phyloP scores from a whole-genome alignment of 306 rosid species.

The Ormosia semicastrata region DNA sequence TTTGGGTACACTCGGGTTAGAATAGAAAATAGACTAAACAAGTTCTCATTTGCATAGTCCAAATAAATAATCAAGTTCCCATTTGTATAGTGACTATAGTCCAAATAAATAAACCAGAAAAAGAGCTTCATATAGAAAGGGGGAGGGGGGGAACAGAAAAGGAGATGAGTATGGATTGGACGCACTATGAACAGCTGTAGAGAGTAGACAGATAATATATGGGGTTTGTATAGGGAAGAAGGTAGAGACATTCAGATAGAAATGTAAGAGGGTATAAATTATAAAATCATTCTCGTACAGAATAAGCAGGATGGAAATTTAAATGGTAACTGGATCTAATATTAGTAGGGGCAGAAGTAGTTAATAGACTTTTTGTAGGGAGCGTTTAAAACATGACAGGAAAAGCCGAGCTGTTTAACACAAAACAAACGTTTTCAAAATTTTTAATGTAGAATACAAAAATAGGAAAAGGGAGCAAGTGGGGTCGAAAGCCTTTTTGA shows the following conservation, averaged over 20 bases:
- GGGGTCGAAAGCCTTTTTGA: slow-evolving; percentile 55
- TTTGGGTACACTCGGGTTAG: background rate
- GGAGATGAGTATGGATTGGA: background rate
- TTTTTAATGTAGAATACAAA: background rate
- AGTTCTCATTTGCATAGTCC: background rate
- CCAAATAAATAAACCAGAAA: too few species aligned
- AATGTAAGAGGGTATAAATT: background rate
- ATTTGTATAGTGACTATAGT: too few species aligned
- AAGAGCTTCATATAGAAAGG: too few species aligned
- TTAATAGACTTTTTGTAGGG: background rate
- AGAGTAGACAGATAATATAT: background rate
- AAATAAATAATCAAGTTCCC: background rate
- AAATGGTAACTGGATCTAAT: background rate
- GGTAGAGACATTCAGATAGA: background rate
- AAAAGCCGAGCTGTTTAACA: slow-evolving; percentile 63
- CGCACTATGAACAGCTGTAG: slow-evolving; percentile 24
- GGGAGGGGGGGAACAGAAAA: background rate
- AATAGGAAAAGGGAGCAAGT: slow-evolving; percentile 24
- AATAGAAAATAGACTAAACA: background rate
- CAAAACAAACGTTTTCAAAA: slow-evolving; percentile 40
- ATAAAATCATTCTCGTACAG: slow-evolving; percentile 49
- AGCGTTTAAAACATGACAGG: slow-evolving; percentile 87
- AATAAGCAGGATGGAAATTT: slow-evolving; percentile 1
- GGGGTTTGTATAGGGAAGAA: background rate
- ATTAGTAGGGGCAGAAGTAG: background rate